Conservation (phyloP, 208 protist genomes). For the Leishmania turanica region DNA sequence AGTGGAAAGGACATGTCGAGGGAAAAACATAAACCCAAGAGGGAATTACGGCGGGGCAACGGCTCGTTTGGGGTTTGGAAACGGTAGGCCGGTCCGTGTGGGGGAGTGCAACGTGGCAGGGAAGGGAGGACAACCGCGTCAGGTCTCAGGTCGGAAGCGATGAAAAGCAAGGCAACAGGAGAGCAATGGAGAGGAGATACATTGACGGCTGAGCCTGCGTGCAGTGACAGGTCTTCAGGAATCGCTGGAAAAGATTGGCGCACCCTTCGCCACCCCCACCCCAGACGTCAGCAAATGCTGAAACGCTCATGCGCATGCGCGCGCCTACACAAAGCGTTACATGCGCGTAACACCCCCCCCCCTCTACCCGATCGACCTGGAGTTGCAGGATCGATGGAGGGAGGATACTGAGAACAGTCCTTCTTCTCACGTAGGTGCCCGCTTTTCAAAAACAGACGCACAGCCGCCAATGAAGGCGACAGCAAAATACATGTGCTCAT, state of each 20-base stretch:
- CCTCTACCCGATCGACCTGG: background rate
- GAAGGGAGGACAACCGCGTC: too few species aligned
- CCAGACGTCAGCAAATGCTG: background rate
- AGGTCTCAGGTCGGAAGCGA: too few species aligned
- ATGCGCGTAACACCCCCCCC: background rate
- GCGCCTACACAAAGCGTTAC: background rate
- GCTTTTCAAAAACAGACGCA: background rate
- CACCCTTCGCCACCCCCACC: background rate
- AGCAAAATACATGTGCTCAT: background rate
- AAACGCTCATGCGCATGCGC: background rate
- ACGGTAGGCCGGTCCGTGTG: too few species aligned
- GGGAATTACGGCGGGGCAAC: too few species aligned
- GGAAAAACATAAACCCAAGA: too few species aligned
- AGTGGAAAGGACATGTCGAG: too few species aligned
- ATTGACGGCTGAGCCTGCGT: background rate
- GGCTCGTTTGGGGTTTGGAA: too few species aligned
- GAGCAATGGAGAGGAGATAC: background rate
- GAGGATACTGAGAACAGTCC: background rate
- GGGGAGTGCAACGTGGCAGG: too few species aligned
- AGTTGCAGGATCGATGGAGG: background rate
- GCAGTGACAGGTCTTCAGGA: background rate
- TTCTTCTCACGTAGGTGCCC: background rate
- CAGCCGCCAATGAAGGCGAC: background rate
- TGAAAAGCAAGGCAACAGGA: background rate
- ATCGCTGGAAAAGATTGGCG: background rate